A percentile compares a stretch with the other conserved stretches of the same genome.
Evolutionary conservation across 257 asterid species (phyloP).

Genomic region (Gynochthodes officinalis): DNA sequence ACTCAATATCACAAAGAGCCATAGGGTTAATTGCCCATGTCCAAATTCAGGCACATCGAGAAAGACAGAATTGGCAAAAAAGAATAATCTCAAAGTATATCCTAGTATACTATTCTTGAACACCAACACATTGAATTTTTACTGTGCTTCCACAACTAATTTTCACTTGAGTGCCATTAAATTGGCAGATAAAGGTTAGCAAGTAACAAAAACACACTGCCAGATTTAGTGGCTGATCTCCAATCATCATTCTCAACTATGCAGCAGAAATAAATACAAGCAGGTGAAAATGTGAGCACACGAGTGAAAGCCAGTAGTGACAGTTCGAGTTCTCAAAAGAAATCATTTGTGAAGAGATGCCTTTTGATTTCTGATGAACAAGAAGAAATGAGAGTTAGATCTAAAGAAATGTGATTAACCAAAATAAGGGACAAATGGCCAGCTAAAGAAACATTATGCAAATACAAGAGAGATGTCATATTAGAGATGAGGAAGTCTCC

Average conservation of each 20-base stretch:
- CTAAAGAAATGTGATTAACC: not conserved
- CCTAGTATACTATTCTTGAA: not conserved
- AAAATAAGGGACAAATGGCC: not conserved
- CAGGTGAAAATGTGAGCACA: not conserved
- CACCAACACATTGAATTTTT: not conserved
- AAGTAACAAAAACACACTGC: not conserved
- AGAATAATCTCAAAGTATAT: not conserved
- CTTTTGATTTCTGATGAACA: not conserved
- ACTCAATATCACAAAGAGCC: not conserved
- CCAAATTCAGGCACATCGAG: not conserved
- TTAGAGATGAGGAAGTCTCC: not conserved
- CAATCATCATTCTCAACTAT: slow-evolving; percentile 5
- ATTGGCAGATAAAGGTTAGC: not conserved
- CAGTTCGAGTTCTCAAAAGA: not conserved
- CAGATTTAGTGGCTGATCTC: not conserved
- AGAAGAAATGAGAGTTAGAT: not conserved
- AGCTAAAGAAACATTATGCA: not conserved
- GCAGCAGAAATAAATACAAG: not conserved
- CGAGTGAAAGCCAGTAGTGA: not conserved
- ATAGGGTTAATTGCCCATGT: not conserved
- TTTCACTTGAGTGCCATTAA: not conserved
- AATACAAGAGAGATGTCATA: not conserved
- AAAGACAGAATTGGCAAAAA: not conserved
- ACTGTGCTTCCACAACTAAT: not conserved
- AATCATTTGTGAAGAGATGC: not conserved